Evolutionary conservation across 495 filamentous ascomycete genomes (phyloP).

Genomic region (Trichoderma gamsii): DNA sequence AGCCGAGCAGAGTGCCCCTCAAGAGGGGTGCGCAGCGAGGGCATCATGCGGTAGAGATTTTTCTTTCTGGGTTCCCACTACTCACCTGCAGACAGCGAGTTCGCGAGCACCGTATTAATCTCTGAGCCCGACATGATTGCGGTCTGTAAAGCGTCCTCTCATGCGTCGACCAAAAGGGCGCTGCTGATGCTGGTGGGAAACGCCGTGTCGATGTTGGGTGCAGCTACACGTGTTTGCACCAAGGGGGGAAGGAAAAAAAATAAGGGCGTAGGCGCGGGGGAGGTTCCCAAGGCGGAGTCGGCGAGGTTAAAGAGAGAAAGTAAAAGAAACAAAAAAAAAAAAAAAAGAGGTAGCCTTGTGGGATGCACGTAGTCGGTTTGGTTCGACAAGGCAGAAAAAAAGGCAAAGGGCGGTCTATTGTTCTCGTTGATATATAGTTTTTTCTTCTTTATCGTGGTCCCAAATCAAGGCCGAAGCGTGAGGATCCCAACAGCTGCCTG

Average conservation of each 20-base stretch:
- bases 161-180: slow-evolving; percentile 20
- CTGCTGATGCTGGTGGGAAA: slow-evolving; percentile 16
- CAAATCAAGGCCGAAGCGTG: background rate
- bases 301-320: background rate
- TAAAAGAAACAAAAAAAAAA: slow-evolving; percentile 2
- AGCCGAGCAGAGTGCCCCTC: slow-evolving; percentile 18
- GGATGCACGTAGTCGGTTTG: slow-evolving; percentile 6
- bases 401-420: slow-evolving; percentile 9
- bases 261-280: slow-evolving; percentile 12
- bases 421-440: background rate
- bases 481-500: slow-evolving; percentile 14
- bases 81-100: slow-evolving; percentile 85
- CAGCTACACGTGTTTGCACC: slow-evolving; percentile 1
- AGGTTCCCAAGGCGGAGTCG: slow-evolving; percentile 11
- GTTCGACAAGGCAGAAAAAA: background rate
- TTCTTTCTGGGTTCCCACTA: slow-evolving; percentile 21
- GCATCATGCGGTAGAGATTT: slow-evolving; percentile 11
- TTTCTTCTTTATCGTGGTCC: background rate
- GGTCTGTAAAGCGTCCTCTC: slow-evolving; percentile 20
- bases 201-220: slow-evolving; percentile 7
- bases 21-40: slow-evolving; percentile 17
- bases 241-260: background rate
- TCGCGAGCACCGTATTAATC: slow-evolving; percentile 68
- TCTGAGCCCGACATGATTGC: slow-evolving; percentile 45
- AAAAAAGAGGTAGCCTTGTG: slow-evolving; percentile 1